Evolutionary conservation across 1,139 yeast genomes (phyloP), one percentile per base, ranked within the genome.

Genomic region (Pichia sp.): DNA sequence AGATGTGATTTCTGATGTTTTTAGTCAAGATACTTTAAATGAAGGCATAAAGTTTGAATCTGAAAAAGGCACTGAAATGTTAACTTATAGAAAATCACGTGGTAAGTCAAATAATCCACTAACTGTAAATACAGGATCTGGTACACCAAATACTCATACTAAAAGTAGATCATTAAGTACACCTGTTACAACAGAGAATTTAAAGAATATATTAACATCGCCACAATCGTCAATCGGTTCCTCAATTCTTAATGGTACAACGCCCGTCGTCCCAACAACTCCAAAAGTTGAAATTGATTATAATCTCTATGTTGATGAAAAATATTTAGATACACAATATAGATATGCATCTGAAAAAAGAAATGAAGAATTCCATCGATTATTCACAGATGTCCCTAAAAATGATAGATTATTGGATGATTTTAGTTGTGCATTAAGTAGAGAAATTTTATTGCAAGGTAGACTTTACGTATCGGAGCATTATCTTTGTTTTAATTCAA

Each of bases 391-490:
- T 6, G 67, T 87, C 11, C 89, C 92, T 26, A 64, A 70, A 35
- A 75, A 80, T 34, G 97, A 89, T 60, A 69, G 84, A 45, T 67
- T 92, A 23, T 60, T 90, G 24, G 96, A 85, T 55, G 96, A 87
- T 58, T 89, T 82, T 58, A 79, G 90, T 37, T 92, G 97, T 67
- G 97, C 97, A 0, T 65, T 92, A 49, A 84, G 92, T 55, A 70
- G 89, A 48, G 97, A 92, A 50, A 87, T 92, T 43, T 67, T 92
- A 25, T 69, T 89, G n/a, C 98, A 94, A 56, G 99, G 99, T 7
- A 71, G 96, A 44, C 59, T 92, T 30, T 94, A 87, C 60, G 76
- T 94, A 2, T 80, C 96, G 23, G 95, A 87, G 55, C 76, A 76
- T 48, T 79, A 83, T 56, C 63, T 92, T 2, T 87, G 97, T 60